Evolutionary conservation across 768 basidiomycete genomes (phyloP).

Genomic region (Tylopilus felleus): DNA sequence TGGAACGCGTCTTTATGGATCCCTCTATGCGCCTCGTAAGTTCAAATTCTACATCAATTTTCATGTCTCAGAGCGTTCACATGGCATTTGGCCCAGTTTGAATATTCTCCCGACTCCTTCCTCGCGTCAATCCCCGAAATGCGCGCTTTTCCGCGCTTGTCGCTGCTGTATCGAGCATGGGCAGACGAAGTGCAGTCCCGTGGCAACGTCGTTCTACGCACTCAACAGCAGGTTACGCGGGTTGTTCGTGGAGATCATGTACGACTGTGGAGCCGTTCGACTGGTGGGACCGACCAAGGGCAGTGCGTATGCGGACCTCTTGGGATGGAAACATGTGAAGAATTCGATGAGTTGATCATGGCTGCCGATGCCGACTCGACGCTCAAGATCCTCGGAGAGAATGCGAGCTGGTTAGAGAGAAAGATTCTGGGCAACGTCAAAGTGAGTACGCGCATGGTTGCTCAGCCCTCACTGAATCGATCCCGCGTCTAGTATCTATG

Average conservation of each 20-base stretch:
- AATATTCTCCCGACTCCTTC: constrained; percentile 2
- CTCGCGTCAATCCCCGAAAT: not conserved
- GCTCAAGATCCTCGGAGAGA: constrained; percentile 1
- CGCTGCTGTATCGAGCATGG: not conserved
- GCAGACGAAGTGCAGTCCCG: constrained; percentile 1
- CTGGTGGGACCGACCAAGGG: constrained; percentile 3
- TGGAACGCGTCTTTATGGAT: constrained; percentile 1
- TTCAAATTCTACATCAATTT: not conserved
- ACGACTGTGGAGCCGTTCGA: constrained; percentile 3
- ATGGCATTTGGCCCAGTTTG: not conserved
- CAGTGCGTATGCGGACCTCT: not conserved
- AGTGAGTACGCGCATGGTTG: not conserved
- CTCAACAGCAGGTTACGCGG: not conserved
- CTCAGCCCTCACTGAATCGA: not conserved
- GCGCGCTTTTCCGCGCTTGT: too few relatives aligned
- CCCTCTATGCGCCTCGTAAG: constrained; percentile 2
- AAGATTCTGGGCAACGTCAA: not conserved
- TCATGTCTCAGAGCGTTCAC: not conserved
- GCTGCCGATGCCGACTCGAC: constrained; percentile 8
- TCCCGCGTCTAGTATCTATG: not conserved
- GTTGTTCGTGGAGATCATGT: not conserved
- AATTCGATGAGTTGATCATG: constrained; percentile 5
- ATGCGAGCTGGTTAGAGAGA: not conserved
- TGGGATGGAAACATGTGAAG: not conserved
- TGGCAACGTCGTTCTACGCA: not conserved